Base-by-base conservation (phyloP, 1,284 basidiomycete genomes). In the Tilletiopsis washingtonensis region DNA sequence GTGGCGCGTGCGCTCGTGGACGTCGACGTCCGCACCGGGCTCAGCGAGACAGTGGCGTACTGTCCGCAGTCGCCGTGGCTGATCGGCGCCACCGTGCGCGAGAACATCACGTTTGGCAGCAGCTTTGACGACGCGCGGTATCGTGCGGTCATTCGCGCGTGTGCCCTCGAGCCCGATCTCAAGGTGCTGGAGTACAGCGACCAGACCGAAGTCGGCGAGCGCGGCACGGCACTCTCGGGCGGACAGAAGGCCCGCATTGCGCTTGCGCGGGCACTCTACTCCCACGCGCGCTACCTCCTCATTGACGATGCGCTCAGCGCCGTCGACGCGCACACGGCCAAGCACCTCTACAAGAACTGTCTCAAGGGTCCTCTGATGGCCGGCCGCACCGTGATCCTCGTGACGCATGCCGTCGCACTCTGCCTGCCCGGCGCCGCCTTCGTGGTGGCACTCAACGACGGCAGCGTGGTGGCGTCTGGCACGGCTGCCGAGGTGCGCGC, bases 11-110 rank as follows among this genome's bases (percentile, higher is more conserved):
- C 67, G 11, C 57, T 63, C 4, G 54, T 62, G 3, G 60, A 57
- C 14, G 54, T 63, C 19, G 76, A 78, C 51, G 76, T 71, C 2
- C 77, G 79, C 20, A 75, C 81, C 21, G 83, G 84, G 0, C 74
- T 85, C 29, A 80, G 80, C 62, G 84, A 88, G 61, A 77, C 82
- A 7, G 82, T 91, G 51, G 91, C 88, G 0, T 97, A 90, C 75
- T 91, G 94, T 11, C 89, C 91, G n/a, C 91, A 96, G 76, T 80
- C 82, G 1, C 84, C 90, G 0, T 91, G 88, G 88, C 79, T 94
- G 29, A 83, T 89, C 50, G 94, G 94, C 69, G 90, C 88, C 0
- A 88, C 86, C 3, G 90, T 97, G 74, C 85, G 84, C 79, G 88
- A 93, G 43, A 97, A 96, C 62, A 93, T 96, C 57, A 74, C 94